Conservation (phyloP, 129 eudicot species). For the Gnaphalium uliginosum region DNA sequence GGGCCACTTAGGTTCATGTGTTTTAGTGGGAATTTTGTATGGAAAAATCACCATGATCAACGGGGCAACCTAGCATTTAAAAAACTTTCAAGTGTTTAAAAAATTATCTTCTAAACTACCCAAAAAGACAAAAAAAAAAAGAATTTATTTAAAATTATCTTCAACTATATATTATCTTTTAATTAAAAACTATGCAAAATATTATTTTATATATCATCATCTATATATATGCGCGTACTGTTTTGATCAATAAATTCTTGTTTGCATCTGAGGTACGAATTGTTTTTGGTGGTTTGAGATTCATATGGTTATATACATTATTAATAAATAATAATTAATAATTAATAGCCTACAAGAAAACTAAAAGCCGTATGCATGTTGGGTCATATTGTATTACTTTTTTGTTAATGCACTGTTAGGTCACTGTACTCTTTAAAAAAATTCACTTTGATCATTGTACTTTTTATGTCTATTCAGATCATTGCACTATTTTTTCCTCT, state of each 20-base stretch:
- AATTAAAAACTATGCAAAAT: neutral
- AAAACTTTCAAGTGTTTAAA: neutral
- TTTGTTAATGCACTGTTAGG: no score
- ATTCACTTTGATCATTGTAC: no score
- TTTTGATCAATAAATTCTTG: neutral
- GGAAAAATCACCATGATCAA: neutral
- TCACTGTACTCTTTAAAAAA: no score
- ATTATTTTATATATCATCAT: no score
- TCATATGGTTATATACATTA: neutral
- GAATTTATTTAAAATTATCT: neutral
- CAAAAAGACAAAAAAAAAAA: neutral
- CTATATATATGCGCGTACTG: neutral
- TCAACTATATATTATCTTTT: neutral
- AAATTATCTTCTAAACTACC: neutral
- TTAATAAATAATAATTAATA: no score
- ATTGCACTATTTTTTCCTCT: neutral
- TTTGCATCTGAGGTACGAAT: neutral
- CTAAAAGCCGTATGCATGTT: constrained; percentile 19
- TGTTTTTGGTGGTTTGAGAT: neutral
- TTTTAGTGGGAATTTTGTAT: constrained; percentile 13
- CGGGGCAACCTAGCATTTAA: neutral
- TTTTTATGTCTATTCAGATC: no score
- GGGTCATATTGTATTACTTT: constrained; percentile 18
- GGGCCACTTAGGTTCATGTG: constrained; percentile 32
- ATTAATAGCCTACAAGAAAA: neutral